A percentile compares a stretch with the other conserved stretches of the same genome.
Evolutionary conservation across 192 early-diverging fungal species (phyloP).

Genomic region (Physocladia obscura): DNA sequence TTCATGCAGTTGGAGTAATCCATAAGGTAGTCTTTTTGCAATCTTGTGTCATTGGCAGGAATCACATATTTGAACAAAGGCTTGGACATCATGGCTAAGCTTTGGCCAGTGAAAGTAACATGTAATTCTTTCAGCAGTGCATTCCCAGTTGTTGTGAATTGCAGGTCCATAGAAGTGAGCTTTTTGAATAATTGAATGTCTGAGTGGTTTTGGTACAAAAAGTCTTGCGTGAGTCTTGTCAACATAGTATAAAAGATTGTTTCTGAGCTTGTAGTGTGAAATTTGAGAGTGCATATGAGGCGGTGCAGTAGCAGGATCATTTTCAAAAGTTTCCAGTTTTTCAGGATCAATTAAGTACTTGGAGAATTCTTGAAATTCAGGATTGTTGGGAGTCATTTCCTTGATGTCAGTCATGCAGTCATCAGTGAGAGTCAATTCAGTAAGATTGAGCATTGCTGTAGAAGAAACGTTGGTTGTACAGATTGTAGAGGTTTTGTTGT

Average conservation of each 20-base stretch:
- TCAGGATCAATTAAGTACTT: background rate
- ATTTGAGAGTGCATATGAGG: background rate
- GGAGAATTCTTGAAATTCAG: background rate
- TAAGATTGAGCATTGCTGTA: no score
- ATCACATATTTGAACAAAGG: slow-evolving; percentile 6
- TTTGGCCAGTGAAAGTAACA: slow-evolving; percentile 20
- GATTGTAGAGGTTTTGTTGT: background rate
- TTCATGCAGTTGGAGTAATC: slow-evolving; percentile 6
- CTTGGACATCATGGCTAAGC: background rate
- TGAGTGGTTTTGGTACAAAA: background rate
- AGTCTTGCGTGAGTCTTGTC: slow-evolving; percentile 4
- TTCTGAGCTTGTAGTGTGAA: background rate
- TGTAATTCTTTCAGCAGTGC: slow-evolving; percentile 5
- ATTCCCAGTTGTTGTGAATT: slow-evolving; percentile 21
- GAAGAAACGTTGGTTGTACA: background rate
- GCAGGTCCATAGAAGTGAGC: slow-evolving; percentile 6
- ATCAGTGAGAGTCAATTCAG: background rate
- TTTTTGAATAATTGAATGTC: background rate
- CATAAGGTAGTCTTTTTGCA: slow-evolving; percentile 6
- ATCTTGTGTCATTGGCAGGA: slow-evolving; percentile 18
- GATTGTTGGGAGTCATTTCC: background rate
- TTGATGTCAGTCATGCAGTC: background rate
- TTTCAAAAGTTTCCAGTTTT: background rate
- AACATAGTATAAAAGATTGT: background rate
- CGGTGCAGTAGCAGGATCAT: background rate